A percentile compares a stretch with the other conserved stretches of the same genome.
These are phyloP conservation scores for Aspergillus sclerotioniger DNA, from an alignment of 495 filamentous ascomycete species.

Conservation along the genomic window DNA sequence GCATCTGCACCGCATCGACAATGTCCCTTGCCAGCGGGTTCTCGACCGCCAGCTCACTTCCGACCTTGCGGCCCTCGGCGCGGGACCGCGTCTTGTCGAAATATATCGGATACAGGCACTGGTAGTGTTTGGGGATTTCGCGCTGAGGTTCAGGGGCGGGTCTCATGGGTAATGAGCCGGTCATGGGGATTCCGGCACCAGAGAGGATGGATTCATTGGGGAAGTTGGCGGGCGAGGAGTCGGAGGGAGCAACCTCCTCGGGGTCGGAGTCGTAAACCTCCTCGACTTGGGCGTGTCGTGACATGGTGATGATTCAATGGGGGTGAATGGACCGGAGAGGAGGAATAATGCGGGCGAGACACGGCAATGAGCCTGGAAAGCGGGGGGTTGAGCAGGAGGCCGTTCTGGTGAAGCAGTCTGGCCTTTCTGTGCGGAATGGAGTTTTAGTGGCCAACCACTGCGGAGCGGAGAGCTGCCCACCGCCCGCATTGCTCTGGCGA, in stretches of 20 bases:
- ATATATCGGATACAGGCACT: conserved; percentile 93
- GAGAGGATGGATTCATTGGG: conserved; percentile 41
- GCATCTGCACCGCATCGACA: conserved; percentile 71
- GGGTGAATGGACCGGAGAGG: neutral
- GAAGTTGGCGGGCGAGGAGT: conserved; percentile 51
- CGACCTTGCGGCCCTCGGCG: conserved; percentile 75
- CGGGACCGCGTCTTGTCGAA: conserved; percentile 78
- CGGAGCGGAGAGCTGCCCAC: conserved; percentile 5
- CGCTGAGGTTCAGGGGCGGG: conserved; percentile 33
- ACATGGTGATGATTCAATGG: conserved; percentile 53
- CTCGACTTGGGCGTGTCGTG: conserved; percentile 78
- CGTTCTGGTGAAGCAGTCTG: conserved; percentile 14
- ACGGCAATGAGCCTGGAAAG: conserved; percentile 6
- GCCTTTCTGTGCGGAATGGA: conserved; percentile 28
- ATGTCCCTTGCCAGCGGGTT: conserved; percentile 91
- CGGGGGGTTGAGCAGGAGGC: conserved; percentile 7
- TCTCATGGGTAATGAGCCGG: conserved; percentile 39
- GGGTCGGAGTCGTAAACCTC: conserved; percentile 81
- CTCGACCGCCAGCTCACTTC: conserved; percentile 63
- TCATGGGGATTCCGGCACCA: conserved; percentile 31
- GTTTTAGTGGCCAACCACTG: conserved; percentile 15
- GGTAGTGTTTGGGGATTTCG: conserved; percentile 69
- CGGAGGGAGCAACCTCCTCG: conserved; percentile 72
- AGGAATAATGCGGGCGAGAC: conserved; percentile 8
- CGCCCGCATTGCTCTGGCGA: neutral